These are phyloP conservation scores for Talinum fruticosum DNA, from an alignment of 148 eudicot genomes.

Conservation along the genomic window DNA sequence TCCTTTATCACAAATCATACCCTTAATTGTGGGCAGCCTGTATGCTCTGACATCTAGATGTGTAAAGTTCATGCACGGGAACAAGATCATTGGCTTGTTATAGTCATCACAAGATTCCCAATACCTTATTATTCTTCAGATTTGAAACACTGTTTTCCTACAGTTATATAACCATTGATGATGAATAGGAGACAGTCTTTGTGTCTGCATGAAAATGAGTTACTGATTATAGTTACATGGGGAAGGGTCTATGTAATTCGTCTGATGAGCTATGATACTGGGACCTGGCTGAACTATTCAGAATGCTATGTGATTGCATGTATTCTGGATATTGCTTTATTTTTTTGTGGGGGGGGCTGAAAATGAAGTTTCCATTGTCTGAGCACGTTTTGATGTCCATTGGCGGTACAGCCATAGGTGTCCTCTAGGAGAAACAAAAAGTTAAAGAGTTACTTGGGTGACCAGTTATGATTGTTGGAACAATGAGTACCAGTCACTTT, in stretches of 20 bases:
- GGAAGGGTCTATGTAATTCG: not conserved
- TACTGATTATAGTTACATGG: not conserved
- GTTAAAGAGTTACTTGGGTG: too few relatives aligned
- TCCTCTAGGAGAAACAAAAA: too few relatives aligned
- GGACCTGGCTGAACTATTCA: not conserved
- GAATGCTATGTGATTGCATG: not conserved
- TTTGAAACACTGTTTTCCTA: not conserved
- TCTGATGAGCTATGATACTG: not conserved
- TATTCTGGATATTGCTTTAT: not conserved
- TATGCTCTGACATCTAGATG: not conserved
- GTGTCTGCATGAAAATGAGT: not conserved
- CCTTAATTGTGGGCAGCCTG: not conserved
- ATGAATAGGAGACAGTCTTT: too few relatives aligned
- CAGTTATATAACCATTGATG: not conserved
- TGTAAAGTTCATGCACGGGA: not conserved
- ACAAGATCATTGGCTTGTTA: not conserved
- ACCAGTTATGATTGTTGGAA: too few relatives aligned
- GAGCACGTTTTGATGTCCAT: not conserved
- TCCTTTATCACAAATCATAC: not conserved
- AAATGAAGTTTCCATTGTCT: not conserved
- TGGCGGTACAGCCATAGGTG: too few relatives aligned
- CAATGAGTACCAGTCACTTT: too few relatives aligned
- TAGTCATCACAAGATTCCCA: not conserved
- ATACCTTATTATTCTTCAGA: not conserved
- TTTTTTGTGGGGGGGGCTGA: not conserved